A percentile compares a stretch with the other conserved stretches of the same genome.
These are phyloP conservation scores for Macaranga tanarius DNA, from an alignment of 441 rosid species.

Conservation along the genomic window DNA sequence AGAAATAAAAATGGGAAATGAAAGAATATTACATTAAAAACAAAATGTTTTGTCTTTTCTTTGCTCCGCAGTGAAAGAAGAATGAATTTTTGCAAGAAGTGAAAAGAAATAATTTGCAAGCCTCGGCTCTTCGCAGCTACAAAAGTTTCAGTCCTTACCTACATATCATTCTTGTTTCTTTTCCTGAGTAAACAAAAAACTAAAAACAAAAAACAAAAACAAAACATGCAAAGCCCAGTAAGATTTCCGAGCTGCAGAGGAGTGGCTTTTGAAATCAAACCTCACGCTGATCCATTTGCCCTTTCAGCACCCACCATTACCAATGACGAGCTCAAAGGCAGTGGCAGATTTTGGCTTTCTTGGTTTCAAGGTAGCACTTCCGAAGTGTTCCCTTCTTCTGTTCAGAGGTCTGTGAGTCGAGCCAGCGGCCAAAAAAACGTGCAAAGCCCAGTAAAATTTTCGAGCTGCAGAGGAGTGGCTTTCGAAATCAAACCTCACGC, in stretches of 20 bases:
- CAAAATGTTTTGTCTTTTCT: background rate
- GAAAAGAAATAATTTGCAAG: background rate
- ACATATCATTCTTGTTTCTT: background rate
- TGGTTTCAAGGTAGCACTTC: conserved; percentile 35
- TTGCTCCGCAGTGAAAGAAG: background rate
- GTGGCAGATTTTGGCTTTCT: conserved; percentile 32
- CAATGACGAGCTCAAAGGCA: background rate
- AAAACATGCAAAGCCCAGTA: conserved; percentile 40
- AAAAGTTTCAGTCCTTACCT: background rate
- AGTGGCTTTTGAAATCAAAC: conserved; percentile 57
- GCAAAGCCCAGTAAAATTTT: conserved; percentile 48
- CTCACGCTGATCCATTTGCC: conserved; percentile 48
- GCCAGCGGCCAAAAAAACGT: conserved; percentile 45
- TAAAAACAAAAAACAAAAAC: no score
- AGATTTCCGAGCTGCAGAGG: conserved; percentile 69
- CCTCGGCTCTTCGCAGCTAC: background rate
- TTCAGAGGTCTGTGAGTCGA: conserved; percentile 39
- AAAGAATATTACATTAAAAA: no score
- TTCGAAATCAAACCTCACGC: conserved; percentile 56
- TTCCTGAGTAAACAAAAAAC: background rate
- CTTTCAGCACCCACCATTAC: conserved; percentile 17
- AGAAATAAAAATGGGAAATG: background rate
- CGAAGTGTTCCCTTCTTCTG: conserved; percentile 36
- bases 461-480: conserved; percentile 65
- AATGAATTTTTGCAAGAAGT: no score